Conservation (phyloP, 2,329 filamentous ascomycete genomes). For the Dendrostoma leiphaemia region DNA sequence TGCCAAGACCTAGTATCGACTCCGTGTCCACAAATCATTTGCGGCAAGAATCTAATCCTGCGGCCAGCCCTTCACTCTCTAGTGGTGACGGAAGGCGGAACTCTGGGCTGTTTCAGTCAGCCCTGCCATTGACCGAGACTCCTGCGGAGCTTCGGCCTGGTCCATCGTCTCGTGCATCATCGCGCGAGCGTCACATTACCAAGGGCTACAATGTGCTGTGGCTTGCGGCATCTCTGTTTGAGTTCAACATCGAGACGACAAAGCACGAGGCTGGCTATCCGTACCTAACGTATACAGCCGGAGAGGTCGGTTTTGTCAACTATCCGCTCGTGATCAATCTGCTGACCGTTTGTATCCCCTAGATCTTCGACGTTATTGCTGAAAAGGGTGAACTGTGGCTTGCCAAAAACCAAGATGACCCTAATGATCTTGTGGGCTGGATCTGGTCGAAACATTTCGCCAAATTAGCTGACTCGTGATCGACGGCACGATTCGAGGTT, state of each 20-base stretch:
- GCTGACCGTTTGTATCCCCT: slow-evolving; percentile 9
- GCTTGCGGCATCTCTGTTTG: slow-evolving; percentile 88
- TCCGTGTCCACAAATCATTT: slow-evolving; percentile 26
- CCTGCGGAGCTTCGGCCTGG: slow-evolving; percentile 47
- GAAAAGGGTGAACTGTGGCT: slow-evolving; percentile 98
- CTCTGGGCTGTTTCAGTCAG: slow-evolving; percentile 82
- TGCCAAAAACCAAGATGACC: slow-evolving; percentile 94
- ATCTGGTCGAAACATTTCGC: slow-evolving; percentile 99
- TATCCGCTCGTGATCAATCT: slow-evolving; percentile 1
- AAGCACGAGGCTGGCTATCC: slow-evolving; percentile 93
- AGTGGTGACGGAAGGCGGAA: slow-evolving; percentile 53
- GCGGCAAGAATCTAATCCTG: slow-evolving; percentile 53
- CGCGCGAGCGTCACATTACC: slow-evolving; percentile 52
- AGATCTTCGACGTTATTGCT: slow-evolving; percentile 88
- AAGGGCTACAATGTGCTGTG: slow-evolving; percentile 74
- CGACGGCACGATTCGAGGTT: not conserved
- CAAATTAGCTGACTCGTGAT: slow-evolving; percentile 51
- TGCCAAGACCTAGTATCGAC: slow-evolving; percentile 52
- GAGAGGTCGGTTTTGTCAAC: slow-evolving; percentile 60
- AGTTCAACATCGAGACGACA: slow-evolving; percentile 93
- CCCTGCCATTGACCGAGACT: slow-evolving; percentile 74
- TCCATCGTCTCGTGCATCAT: slow-evolving; percentile 56
- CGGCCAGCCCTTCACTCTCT: slow-evolving; percentile 48
- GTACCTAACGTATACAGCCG: slow-evolving; percentile 91
- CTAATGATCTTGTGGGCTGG: slow-evolving; percentile 79